Evolutionary conservation across 192 early-diverging fungal genomes (phyloP).

Genomic region (Thamnidium elegans): DNA sequence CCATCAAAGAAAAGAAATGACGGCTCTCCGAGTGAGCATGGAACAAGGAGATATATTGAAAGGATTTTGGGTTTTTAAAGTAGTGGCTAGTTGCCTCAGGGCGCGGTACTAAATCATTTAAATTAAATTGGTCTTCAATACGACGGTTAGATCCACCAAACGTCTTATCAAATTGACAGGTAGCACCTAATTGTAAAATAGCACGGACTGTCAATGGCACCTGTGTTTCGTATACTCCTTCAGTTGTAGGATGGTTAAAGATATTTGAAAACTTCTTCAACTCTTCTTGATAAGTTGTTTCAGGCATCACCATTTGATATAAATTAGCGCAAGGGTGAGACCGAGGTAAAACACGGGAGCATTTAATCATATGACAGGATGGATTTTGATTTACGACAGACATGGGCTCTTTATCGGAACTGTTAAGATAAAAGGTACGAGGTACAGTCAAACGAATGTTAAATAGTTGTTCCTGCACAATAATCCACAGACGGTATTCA

Average conservation of each 20-base stretch:
- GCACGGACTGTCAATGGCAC: constrained; percentile 78
- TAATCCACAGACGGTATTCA: constrained; percentile 85
- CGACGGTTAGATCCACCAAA: constrained; percentile 20
- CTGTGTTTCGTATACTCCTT: constrained; percentile 95
- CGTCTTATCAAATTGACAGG: constrained; percentile 38
- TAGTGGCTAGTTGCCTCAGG: constrained; percentile 21
- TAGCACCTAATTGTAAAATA: constrained; percentile 74
- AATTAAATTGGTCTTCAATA: constrained; percentile 47
- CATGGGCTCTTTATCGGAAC: constrained; percentile 38
- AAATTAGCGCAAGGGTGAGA: constrained; percentile 66
- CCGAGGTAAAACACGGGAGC: constrained; percentile 73
- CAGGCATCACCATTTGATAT: constrained; percentile 82
- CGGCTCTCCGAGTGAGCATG: constrained; percentile 62
- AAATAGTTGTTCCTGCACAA: constrained; percentile 68
- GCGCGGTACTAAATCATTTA: constrained; percentile 37
- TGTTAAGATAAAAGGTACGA: constrained; percentile 83
- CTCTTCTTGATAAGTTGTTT: constrained; percentile 71
- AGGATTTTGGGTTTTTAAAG: constrained; percentile 28
- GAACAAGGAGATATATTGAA: constrained; percentile 75
- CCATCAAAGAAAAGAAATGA: constrained; percentile 70
- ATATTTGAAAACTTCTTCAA: constrained; percentile 70
- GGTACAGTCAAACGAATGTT: constrained; percentile 74
- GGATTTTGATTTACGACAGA: constrained; percentile 32
- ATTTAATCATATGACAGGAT: constrained; percentile 37
- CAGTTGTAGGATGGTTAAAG: constrained; percentile 83